Evolutionary conservation across 345 rosid species (phyloP).

Genomic region (Xanthoceras sorbifolium): DNA sequence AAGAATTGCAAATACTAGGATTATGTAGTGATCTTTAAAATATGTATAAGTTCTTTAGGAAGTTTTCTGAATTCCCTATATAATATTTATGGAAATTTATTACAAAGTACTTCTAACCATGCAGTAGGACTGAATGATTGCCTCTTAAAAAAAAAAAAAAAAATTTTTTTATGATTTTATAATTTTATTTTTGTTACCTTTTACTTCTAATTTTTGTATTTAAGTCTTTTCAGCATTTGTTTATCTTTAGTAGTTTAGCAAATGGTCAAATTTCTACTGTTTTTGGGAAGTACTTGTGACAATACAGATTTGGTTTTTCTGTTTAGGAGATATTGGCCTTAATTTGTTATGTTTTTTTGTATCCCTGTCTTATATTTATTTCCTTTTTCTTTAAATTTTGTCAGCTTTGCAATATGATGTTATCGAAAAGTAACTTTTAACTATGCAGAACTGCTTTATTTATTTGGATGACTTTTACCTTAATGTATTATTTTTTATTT

Average conservation of each 20-base stretch:
- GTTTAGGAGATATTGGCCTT: not conserved
- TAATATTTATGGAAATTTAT: not conserved
- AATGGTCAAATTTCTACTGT: not conserved
- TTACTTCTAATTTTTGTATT: not conserved
- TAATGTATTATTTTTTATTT: not conserved
- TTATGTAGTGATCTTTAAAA: not conserved
- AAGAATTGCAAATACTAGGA: not conserved
- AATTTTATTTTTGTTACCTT: not conserved
- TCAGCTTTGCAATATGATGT: not conserved
- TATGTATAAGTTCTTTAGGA: not conserved
- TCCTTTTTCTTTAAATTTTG: not conserved
- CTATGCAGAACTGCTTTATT: not conserved
- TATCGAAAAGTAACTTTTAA: not conserved
- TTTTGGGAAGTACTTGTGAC: not conserved
- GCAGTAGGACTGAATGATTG: not conserved
- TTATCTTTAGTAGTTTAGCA: not conserved
- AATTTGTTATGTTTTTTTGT: not conserved
- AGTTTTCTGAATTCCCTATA: not conserved
- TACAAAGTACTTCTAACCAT: not conserved
- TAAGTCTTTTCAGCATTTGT: slow-evolving; percentile 2
- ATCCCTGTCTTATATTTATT: slow-evolving; percentile 4
- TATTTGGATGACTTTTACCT: slow-evolving; percentile 4
- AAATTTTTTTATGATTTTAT: not conserved
- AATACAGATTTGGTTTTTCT: not conserved
- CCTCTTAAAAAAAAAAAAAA: too few species aligned